Percentiles rank a stretch among this genome's conserved stretches.
These are phyloP conservation scores for Mayamaea pseudoterrestris DNA, from an alignment of 108 stramenopile species.

Conservation along the genomic window DNA sequence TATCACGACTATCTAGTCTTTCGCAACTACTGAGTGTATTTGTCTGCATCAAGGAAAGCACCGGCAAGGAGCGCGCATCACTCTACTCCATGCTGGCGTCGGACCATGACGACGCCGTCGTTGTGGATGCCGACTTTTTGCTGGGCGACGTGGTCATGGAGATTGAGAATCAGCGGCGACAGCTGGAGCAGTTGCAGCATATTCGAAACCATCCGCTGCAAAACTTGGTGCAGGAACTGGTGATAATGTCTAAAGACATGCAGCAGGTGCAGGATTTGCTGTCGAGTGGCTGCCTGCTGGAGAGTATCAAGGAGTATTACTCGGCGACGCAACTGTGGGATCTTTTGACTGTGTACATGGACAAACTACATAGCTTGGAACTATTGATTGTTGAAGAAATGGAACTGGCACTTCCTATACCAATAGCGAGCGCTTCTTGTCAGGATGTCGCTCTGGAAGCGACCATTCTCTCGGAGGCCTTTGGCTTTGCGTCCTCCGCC, in stretches of 20 bases:
- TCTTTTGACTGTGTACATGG: conserved; percentile 51
- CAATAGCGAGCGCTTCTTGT: too few relatives aligned
- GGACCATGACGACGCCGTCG: too few relatives aligned
- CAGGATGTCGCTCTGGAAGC: background rate
- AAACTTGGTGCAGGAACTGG: conserved; percentile 23
- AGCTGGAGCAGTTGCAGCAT: conserved; percentile 24
- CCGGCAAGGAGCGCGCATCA: conserved; percentile 52
- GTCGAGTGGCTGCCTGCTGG: conserved; percentile 16
- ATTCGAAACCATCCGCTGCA: conserved; percentile 23
- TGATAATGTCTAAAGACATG: conserved; percentile 10
- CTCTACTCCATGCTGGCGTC: conserved; percentile 32
- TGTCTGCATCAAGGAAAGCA: conserved; percentile 52
- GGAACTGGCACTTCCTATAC: conserved; percentile 11
- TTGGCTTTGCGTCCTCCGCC: background rate
- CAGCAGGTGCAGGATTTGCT: conserved; percentile 14
- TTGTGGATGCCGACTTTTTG: conserved; percentile 17
- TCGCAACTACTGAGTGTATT: conserved; percentile 36
- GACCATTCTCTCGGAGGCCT: background rate
- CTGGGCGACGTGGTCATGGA: conserved; percentile 53
- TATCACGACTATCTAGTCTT: conserved; percentile 5
- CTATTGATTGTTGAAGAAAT: conserved; percentile 51
- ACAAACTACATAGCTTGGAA: conserved; percentile 53
- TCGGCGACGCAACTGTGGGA: conserved; percentile 41
- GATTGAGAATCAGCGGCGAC: conserved; percentile 51
- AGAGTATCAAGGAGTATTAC: conserved; percentile 16